Base-by-base conservation (phyloP, 257 asterid species). In the Lavandula angustifolia region DNA sequence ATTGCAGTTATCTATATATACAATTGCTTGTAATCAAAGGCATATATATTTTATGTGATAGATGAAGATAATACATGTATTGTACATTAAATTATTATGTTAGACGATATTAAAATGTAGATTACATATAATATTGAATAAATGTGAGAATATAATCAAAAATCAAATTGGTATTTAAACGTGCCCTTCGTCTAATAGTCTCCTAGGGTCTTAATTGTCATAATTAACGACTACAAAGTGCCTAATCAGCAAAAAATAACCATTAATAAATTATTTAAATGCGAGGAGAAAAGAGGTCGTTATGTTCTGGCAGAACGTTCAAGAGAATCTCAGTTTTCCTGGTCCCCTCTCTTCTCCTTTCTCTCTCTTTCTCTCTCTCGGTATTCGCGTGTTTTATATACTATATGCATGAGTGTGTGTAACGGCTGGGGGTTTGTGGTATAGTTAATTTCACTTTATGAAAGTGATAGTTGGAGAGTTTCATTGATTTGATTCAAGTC, bases 321-420 rank as follows among this genome's bases (percentile, higher is more conserved):
- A 49, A 48, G 53, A 38, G 55, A 66, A 22, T 55, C 77, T 48
- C 77, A 12, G 14, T 66, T 57, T 70, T 60, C 9, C 73, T 54
- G 43, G 40, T 66, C 27, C 46, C 29, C 0, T 34, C 31, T 18
- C 9, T 52, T n/a, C n/a, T 14, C 43, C 27, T 74, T 8, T 33
- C 13, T 32, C 14, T 44, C 11, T 18, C 9, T 52, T 14, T 52
- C 27, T 74, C 12, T 33, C 13, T 32, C 14, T 44, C 11, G 27
- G 48, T 40, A 18, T 54, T 9, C 33, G 35, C 47, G 35, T 47
- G n/a, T n/a, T n/a, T n/a, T n/a, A n/a, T n/a, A n/a, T n/a, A n/a
- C n/a, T n/a, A n/a, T 27, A 14, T 38, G 13, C 31, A 32, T 49
- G 5, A 16, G 6, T 42, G 64, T 37, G 37, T 57, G 62, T 37